Base-by-base conservation (phyloP, 495 filamentous ascomycete genomes). In the Oleoguttula mirabilis region DNA sequence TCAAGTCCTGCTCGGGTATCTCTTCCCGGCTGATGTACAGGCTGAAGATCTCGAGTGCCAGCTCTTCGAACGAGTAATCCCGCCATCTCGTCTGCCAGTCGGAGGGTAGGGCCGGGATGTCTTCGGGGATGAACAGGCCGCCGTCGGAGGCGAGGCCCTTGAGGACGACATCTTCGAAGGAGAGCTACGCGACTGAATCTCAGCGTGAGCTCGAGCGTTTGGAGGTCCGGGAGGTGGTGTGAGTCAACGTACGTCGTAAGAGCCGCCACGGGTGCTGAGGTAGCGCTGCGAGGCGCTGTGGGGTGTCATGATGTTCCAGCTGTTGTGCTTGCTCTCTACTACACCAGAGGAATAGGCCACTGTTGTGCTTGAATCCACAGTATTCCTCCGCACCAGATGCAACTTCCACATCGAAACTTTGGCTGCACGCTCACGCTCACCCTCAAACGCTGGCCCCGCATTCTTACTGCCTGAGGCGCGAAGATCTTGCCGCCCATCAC, bases 111-210 rank as follows among this genome's bases (percentile, higher is more conserved):
- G 60, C 48, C 20, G 86, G 88, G 38, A 94, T 75, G 39, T 82
- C 72, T 57, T 94, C 75, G 14, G 88, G 88, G 27, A 94, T 73
- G 66, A 88, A 94, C 35, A 96, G 79, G 21, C 88, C 88, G 22
- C 84, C 84, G 55, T 95, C 88, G 2, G 76, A 61, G 20, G 88
- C 87, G 24, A 96, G 77, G 20, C 88, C 88, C 60, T 95, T 90
- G 45, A 96, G 65, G 21, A 94, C 88, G 27, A 85, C 84, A 19
- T 79, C 72, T 61, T 94, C 88, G 59, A 96, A 96, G 34, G 87
- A 84, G 46, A 90, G 70, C 84, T 94, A 52, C 6, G 36, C 28
- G 22, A 25, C 25, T 52, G 50, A 34, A 11, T 39, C 36, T 54
- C 41, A 45, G 46, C 41, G 41, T 50, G 39, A 42, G 46, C 33